Evolutionary conservation across 192 early-diverging fungal species (phyloP).

Genomic region (Coemansia sp.): DNA sequence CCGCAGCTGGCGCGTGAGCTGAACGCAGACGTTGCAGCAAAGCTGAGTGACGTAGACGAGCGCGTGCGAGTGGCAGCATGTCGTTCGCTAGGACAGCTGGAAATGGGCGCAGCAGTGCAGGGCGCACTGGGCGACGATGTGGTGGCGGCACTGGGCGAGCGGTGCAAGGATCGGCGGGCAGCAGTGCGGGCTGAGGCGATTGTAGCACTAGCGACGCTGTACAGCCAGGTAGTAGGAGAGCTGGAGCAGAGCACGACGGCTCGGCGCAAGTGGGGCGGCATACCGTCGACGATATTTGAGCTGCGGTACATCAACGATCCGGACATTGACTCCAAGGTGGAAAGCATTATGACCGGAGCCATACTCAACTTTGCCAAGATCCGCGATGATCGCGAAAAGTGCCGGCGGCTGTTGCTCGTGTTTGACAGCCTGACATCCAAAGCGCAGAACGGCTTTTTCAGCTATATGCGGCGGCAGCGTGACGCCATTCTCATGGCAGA

Average conservation of each 20-base stretch:
- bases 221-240: slow-evolving; percentile 68
- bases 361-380: slow-evolving; percentile 48
- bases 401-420: slow-evolving; percentile 67
- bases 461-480: slow-evolving; percentile 71
- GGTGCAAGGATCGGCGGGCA: slow-evolving; percentile 89
- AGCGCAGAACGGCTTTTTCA: slow-evolving; percentile 73
- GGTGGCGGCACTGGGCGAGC: slow-evolving; percentile 62
- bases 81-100: slow-evolving; percentile 66
- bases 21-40: slow-evolving; percentile 63
- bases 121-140: slow-evolving; percentile 59
- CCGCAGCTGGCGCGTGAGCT: slow-evolving; percentile 69
- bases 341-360: slow-evolving; percentile 42
- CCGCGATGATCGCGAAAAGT: slow-evolving; percentile 45
- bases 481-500: slow-evolving; percentile 62
- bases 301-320: slow-evolving; percentile 82
- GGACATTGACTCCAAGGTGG: slow-evolving; percentile 63
- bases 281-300: slow-evolving; percentile 79
- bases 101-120: slow-evolving; percentile 59
- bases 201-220: slow-evolving; percentile 67
- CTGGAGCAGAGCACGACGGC: slow-evolving; percentile 66
- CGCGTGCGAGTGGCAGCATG: slow-evolving; percentile 79
- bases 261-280: slow-evolving; percentile 73
- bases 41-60: slow-evolving; percentile 88
- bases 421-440: slow-evolving; percentile 62
- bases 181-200: slow-evolving; percentile 77